Evolutionary conservation across 441 rosid species (phyloP), one percentile per base, ranked within the genome.

Genomic region (Populus trichocarpa): DNA sequence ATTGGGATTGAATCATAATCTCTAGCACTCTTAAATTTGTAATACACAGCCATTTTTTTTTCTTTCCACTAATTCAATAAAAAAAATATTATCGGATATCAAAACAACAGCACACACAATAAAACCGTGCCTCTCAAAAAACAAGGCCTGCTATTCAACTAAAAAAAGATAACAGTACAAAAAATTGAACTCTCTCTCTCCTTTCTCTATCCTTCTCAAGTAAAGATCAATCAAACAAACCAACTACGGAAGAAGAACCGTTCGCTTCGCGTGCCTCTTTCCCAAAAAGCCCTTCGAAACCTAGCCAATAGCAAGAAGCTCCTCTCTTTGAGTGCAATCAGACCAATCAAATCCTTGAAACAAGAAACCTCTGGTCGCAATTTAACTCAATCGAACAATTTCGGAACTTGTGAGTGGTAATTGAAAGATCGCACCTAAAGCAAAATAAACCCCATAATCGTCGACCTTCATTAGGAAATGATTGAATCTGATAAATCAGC

Each of bases 11-110:
- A 90, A 91, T 96, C 98, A 85, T 88, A 96, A 85, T 89, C 98
- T 93, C 88, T 89, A 79, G 99, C 99, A 92, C 99, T 96, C 95
- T 96, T 94, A 89, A 94, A 96, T 86, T 96, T 96, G 90, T 94
- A 96, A 89, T 94, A 93, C 61, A 96, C 96, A 81, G 99, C 97
- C 99, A 96, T 96, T 77, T 78, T 69, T 86, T 78, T 74, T 72
- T 33, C 14, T 12, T n/a, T 22, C 59, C 67, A 38, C 46, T 76
- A 77, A 38, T 67, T 76, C 75, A 76, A 68, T 74, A 50, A 66
- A 32, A 77, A 70, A 42, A 78, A 74, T 76, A 75, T 6, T 63
- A 79, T 71, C 53, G 73, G 81, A 78, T 81, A 75, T 79, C 84
- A 80, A 72, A 70, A 16, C 22, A 61, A 78, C 70, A 71, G 82